Evolutionary conservation across 805 yeast genomes (phyloP).

Genomic region (Yarrowia hollandica): DNA sequence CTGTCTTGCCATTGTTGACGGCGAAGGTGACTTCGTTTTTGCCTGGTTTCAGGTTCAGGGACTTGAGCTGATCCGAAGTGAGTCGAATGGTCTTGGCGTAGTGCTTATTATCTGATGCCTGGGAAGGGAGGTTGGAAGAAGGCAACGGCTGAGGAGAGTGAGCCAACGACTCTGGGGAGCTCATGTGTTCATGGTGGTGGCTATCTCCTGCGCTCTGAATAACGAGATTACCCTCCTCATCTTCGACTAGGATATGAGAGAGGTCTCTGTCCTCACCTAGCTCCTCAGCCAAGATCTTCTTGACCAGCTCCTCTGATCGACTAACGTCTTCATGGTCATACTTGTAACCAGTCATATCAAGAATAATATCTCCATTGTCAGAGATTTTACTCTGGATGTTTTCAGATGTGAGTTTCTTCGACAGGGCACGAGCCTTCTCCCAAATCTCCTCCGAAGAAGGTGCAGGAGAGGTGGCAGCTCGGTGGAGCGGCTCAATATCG

Average conservation of each 20-base stretch:
- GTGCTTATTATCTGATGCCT: slow-evolving; percentile 36
- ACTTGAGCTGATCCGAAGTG: slow-evolving; percentile 83
- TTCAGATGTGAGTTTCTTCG: slow-evolving; percentile 58
- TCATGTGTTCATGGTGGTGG: slow-evolving; percentile 13
- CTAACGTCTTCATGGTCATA: slow-evolving; percentile 76
- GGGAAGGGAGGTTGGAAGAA: slow-evolving; percentile 30
- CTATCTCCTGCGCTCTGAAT: slow-evolving; percentile 34
- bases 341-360: slow-evolving; percentile 96
- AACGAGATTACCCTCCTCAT: slow-evolving; percentile 41
- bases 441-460: slow-evolving; percentile 45
- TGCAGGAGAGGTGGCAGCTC: slow-evolving; percentile 12
- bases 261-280: slow-evolving; percentile 45
- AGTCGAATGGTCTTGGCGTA: slow-evolving; percentile 86
- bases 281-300: slow-evolving; percentile 73
- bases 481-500: background rate
- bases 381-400: slow-evolving; percentile 88
- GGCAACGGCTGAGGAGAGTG: background rate
- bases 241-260: slow-evolving; percentile 39
- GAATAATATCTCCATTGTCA: slow-evolving; percentile 81
- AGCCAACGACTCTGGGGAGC: slow-evolving; percentile 32
- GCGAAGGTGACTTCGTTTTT: slow-evolving; percentile 75
- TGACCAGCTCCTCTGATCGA: slow-evolving; percentile 72
- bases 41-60: slow-evolving; percentile 73
- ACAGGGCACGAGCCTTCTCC: slow-evolving; percentile 61
- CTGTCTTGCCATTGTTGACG: slow-evolving; percentile 80